Percentiles rank a stretch among this genome's conserved stretches.
These are phyloP conservation scores for Exophiala alcalophila DNA, from an alignment of 2,329 filamentous ascomycete species.

Conservation along the genomic window DNA sequence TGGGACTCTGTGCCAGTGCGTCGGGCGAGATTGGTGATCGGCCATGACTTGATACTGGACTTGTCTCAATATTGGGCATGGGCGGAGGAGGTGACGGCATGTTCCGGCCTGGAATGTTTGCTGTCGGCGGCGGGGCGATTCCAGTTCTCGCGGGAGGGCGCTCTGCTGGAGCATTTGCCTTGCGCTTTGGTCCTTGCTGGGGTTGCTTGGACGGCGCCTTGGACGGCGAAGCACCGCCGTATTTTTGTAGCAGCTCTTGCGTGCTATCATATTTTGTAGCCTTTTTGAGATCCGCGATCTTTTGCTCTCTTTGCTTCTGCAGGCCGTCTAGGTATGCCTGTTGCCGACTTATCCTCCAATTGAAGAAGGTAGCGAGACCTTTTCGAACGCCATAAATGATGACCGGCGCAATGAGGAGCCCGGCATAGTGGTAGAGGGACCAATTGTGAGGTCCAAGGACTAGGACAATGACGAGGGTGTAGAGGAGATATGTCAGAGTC, in stretches of 20 bases:
- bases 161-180: constrained; percentile 31
- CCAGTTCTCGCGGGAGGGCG: constrained; percentile 47
- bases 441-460: constrained; percentile 82
- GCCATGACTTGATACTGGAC: constrained; percentile 15
- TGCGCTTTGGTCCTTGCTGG: constrained; percentile 30
- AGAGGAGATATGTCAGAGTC: constrained; percentile 84
- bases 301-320: constrained; percentile 74
- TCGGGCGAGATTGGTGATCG: constrained; percentile 7
- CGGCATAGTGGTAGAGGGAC: constrained; percentile 72
- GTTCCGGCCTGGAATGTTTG: constrained; percentile 55
- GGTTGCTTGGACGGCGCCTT: constrained; percentile 34
- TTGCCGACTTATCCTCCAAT: constrained; percentile 71
- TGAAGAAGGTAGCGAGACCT: constrained; percentile 67
- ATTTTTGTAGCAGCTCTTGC: constrained; percentile 88
- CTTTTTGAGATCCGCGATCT: constrained; percentile 90
- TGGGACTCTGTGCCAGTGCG: constrained; percentile 16
- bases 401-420: constrained; percentile 73
- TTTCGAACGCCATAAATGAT: constrained; percentile 75
- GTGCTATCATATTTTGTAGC: constrained; percentile 97
- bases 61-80: constrained; percentile 16
- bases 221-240: constrained; percentile 64
- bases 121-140: constrained; percentile 60
- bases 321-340: constrained; percentile 69
- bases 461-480: constrained; percentile 74
- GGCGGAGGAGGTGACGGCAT: constrained; percentile 35